These are phyloP conservation scores for Cryptococcus depauperatus DNA, from an alignment of 1,284 basidiomycete genomes.

Conservation along the genomic window DNA sequence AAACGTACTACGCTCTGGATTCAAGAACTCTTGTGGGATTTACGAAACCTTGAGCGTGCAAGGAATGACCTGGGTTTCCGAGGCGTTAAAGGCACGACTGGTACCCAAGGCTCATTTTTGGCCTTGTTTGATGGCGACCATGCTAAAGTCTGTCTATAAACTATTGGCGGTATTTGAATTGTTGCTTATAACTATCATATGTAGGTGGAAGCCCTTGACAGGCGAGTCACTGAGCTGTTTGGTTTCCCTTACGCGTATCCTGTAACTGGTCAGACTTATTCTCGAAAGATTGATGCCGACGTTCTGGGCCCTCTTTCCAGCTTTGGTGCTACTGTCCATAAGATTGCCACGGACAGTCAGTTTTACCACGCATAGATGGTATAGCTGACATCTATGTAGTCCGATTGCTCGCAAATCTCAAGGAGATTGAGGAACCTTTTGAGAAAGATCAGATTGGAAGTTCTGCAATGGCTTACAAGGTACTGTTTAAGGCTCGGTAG, in stretches of 20 bases:
- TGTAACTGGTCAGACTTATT: constrained; percentile 97
- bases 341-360: constrained; percentile 83
- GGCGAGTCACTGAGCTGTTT: constrained; percentile 76
- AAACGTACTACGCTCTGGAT: constrained; percentile 98
- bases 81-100: constrained; percentile 97
- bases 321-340: constrained; percentile 91
- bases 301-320: constrained; percentile 82
- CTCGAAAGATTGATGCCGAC: constrained; percentile 93
- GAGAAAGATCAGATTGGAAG: constrained; percentile 98
- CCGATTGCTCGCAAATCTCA: constrained; percentile 81
- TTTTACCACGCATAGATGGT: neutral
- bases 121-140: constrained; percentile 92
- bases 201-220: constrained; percentile 81
- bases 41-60: constrained; percentile 85
- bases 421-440: constrained; percentile 99
- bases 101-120: constrained; percentile 94
- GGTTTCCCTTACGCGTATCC: constrained; percentile 94
- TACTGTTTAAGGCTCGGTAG: too few species aligned
- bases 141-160: too few species aligned
- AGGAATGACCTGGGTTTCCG: constrained; percentile 93
- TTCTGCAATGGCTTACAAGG: constrained; percentile 98
- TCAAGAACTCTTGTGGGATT: constrained; percentile 94
- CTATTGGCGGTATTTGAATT: neutral
- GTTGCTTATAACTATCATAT: constrained; percentile 62
- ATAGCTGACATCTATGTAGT: constrained; percentile 41